These are phyloP conservation scores for Clonostachys rhizophaga DNA, from an alignment of 2,329 filamentous ascomycete genomes.

Conservation along the genomic window DNA sequence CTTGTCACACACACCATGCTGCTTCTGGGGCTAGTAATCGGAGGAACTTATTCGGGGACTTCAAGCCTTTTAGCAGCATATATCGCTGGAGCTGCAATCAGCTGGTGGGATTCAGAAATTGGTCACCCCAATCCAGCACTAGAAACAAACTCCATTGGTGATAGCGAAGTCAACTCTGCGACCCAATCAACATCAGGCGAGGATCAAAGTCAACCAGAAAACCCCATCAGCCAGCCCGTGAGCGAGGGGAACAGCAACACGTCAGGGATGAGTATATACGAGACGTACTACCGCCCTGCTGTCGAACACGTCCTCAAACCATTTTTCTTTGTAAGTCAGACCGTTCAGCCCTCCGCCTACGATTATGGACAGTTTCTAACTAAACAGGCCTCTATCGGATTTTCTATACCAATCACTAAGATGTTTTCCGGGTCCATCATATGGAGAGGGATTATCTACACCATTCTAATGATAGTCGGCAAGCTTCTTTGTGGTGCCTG, in stretches of 20 bases:
- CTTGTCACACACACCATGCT: conserved; percentile 42
- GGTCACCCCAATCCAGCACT: conserved; percentile 8
- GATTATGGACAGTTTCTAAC: background rate
- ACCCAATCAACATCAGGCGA: background rate
- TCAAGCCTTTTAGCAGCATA: conserved; percentile 61
- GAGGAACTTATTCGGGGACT: conserved; percentile 54
- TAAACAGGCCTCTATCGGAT: conserved; percentile 58
- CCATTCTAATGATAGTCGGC: conserved; percentile 61
- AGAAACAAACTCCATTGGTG: background rate
- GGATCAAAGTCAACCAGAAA: background rate
- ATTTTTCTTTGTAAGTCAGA: conserved; percentile 61
- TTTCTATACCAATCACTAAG: conserved; percentile 68
- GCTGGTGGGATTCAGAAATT: conserved; percentile 50
- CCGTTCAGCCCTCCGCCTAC: accelerated
- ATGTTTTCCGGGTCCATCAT: conserved; percentile 62
- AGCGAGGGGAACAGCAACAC: background rate
- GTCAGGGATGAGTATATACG: conserved; percentile 18
- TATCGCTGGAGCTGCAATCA: conserved; percentile 51
- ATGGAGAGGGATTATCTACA: conserved; percentile 72
- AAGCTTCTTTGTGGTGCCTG: conserved; percentile 59
- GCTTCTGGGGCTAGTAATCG: conserved; percentile 43
- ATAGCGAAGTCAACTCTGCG: background rate
- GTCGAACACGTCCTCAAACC: conserved; percentile 56
- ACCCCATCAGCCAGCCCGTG: background rate
- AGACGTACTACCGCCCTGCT: conserved; percentile 29